Evolutionary conservation across 2,329 filamentous ascomycete species (phyloP).

Genomic region (Diaporthe batatas): DNA sequence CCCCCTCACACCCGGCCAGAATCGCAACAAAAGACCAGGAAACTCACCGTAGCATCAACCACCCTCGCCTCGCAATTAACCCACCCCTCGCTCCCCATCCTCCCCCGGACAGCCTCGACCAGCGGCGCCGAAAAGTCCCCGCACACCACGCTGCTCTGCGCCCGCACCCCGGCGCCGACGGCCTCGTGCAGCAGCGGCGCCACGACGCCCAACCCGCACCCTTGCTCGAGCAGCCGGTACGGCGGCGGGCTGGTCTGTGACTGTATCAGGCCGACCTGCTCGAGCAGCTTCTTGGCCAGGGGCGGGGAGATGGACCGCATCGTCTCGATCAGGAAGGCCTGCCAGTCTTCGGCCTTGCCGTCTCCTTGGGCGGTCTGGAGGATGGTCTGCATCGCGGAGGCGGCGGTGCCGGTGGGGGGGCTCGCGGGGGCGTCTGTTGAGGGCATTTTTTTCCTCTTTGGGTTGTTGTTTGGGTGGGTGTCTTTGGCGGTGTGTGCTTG

Average conservation of each 20-base stretch:
- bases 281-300: constrained; percentile 47
- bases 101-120: constrained; percentile 56
- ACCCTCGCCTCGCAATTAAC: constrained; percentile 57
- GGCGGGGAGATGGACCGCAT: constrained; percentile 44
- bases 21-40: not conserved
- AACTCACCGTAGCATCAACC: constrained; percentile 61
- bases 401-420: not conserved
- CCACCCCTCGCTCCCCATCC: constrained; percentile 60
- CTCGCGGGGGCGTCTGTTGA: not conserved
- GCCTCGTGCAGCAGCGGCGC: constrained; percentile 58
- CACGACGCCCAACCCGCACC: constrained; percentile 66
- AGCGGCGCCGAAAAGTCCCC: constrained; percentile 61
- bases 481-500: not conserved
- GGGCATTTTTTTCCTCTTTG: not conserved
- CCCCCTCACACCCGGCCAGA: too few species aligned
- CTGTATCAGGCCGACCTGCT: constrained; percentile 51
- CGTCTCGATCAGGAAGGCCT: constrained; percentile 38
- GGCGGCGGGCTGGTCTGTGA: constrained; percentile 47
- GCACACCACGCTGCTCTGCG: constrained; percentile 61
- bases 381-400: constrained; percentile 34
- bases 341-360: too few species aligned
- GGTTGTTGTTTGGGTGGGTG: not conserved
- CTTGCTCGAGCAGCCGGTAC: constrained; percentile 63
- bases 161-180: constrained; percentile 54
- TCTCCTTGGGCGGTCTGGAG: constrained; percentile 15